Conservation (phyloP, 305 asterid genomes). For the Fraxinus floribunda region DNA sequence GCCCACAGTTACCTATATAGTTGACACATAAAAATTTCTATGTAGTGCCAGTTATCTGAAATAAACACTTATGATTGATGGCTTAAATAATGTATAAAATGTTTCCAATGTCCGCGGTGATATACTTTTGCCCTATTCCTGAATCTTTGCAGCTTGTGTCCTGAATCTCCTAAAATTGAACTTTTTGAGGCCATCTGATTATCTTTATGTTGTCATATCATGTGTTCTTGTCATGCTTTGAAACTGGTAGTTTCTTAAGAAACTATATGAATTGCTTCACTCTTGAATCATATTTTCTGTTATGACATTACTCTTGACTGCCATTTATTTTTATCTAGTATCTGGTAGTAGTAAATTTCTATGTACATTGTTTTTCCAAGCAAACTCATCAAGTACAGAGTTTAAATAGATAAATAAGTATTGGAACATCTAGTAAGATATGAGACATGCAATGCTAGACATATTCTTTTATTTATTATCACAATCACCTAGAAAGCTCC, state of each 20-base stretch:
- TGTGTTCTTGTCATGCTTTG: not conserved
- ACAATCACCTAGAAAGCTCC: slow-evolving; percentile 17
- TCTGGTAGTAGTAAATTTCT: slow-evolving; percentile 1
- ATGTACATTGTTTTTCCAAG: not conserved
- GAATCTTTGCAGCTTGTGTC: not conserved
- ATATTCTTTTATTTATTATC: slow-evolving; percentile 23
- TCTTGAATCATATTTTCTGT: slow-evolving; percentile 7
- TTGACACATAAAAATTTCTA: not conserved
- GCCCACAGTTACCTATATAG: not conserved
- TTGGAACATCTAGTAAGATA: slow-evolving; percentile 5
- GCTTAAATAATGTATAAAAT: not conserved
- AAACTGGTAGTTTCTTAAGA: not conserved
- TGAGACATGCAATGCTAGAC: slow-evolving; percentile 10
- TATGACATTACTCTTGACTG: slow-evolving; percentile 8
- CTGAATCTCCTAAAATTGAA: not conserved
- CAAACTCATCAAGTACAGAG: slow-evolving; percentile 9
- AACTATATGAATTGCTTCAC: not conserved
- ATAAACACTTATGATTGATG: not conserved
- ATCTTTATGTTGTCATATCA: not conserved
- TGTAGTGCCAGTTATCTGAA: not conserved
- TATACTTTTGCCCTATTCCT: not conserved
- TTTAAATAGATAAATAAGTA: slow-evolving; percentile 8
- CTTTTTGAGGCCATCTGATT: not conserved
- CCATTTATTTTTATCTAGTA: not conserved
- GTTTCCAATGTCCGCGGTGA: not conserved